A percentile compares a stretch with the other conserved stretches of the same genome.
phyloP scores from a whole-genome alignment of 495 filamentous ascomycete genomes.

The Trichocladium antarcticum region DNA sequence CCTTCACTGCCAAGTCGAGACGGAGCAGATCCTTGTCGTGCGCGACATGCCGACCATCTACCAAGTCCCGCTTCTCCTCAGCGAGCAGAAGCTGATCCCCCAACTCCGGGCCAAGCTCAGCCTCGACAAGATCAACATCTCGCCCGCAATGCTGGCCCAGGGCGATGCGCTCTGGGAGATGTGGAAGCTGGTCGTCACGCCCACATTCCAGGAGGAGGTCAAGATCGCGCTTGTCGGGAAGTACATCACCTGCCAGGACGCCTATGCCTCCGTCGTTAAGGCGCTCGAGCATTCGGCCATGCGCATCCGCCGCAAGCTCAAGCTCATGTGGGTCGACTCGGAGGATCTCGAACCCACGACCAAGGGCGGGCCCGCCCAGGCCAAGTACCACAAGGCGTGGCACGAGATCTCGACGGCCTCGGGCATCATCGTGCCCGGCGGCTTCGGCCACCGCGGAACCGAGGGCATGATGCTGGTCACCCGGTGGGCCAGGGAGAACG shows the following conservation, averaged over 20 bases:
- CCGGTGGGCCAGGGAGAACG: conserved; percentile 72
- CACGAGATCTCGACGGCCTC: conserved; percentile 42
- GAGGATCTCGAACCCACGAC: conserved; percentile 62
- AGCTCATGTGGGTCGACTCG: conserved; percentile 74
- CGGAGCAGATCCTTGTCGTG: conserved; percentile 72
- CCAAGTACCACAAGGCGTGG: conserved; percentile 84
- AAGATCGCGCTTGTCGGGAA: conserved; percentile 86
- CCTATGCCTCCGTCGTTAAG: conserved; percentile 71
- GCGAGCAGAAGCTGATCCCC: conserved; percentile 60
- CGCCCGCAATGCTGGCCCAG: conserved; percentile 39
- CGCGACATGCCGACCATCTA: conserved; percentile 79
- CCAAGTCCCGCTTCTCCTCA: conserved; percentile 82
- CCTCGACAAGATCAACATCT: conserved; percentile 41
- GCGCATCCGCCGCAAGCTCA: conserved; percentile 67
- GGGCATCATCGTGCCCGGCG: conserved; percentile 53
- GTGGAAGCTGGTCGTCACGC: conserved; percentile 58
- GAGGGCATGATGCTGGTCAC: conserved; percentile 81
- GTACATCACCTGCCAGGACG: conserved; percentile 69
- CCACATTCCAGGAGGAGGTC: conserved; percentile 46
- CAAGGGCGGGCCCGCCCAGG: conserved; percentile 43
- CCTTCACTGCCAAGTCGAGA: conserved; percentile 69
- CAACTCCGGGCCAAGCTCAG: conserved; percentile 49
- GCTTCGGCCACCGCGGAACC: conserved; percentile 72
- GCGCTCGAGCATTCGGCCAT: conserved; percentile 85
- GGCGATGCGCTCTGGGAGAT: conserved; percentile 58